A percentile compares a stretch with the other conserved stretches of the same genome.
phyloP scores from a whole-genome alignment of 768 basidiomycete genomes.

The Hypsizygus marmoreus region DNA sequence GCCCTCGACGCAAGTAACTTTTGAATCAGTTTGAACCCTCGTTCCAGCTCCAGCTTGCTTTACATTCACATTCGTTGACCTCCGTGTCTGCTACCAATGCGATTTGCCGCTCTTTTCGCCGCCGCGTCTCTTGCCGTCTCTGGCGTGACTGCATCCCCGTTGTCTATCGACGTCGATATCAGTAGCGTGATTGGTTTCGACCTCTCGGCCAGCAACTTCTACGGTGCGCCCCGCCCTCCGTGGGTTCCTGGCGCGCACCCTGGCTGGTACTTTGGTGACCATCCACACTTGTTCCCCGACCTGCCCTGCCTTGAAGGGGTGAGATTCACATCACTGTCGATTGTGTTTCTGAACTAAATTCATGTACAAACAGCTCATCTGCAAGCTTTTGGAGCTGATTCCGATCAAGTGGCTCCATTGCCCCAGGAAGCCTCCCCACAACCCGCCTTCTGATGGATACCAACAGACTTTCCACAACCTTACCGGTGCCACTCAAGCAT shows the following conservation, averaged over 20 bases:
- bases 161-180: conserved; percentile 16
- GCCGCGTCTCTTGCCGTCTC: conserved; percentile 24
- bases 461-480: conserved; percentile 40
- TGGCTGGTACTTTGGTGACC: conserved; percentile 45
- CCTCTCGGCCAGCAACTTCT: conserved; percentile 32
- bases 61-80: neutral
- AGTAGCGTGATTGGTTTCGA: conserved; percentile 24
- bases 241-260: conserved; percentile 35
- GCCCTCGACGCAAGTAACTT: too few relatives aligned
- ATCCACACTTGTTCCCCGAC: conserved; percentile 26
- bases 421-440: conserved; percentile 25
- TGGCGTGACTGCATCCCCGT: conserved; percentile 18
- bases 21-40: neutral
- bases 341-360: too few relatives aligned
- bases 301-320: conserved; percentile 36
- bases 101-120: conserved; percentile 28
- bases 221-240: conserved; percentile 40
- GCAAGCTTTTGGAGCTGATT: conserved; percentile 37
- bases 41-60: conserved; percentile 5
- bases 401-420: conserved; percentile 39
- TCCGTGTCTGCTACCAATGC: conserved; percentile 22
- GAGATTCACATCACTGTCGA: too few relatives aligned
- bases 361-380: conserved; percentile 40
- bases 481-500: conserved; percentile 43
- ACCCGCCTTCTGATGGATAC: conserved; percentile 33